These are phyloP conservation scores for Poa pratensis DNA, from an alignment of 176 grass and related monocot genomes.

Conservation along the genomic window DNA sequence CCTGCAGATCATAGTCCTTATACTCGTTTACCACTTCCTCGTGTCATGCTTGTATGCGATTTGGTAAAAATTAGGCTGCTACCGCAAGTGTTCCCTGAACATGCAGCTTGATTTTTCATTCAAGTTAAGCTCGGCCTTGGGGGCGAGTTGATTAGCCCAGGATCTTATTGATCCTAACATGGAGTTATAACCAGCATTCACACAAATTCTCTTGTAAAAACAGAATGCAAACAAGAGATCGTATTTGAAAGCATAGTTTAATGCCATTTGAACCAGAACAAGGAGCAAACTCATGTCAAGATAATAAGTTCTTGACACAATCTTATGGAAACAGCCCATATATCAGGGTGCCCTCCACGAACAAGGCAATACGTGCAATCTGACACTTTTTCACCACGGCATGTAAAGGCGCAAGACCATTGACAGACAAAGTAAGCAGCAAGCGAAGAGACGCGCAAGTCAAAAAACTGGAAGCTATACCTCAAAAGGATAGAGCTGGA, in stretches of 20 bases:
- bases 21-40: constrained; percentile 51
- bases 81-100: not conserved
- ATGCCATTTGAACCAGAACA: not conserved
- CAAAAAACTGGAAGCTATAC: constrained; percentile 20
- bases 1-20: constrained; percentile 56
- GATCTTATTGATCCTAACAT: not conserved
- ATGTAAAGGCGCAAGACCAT: not conserved
- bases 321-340: not conserved
- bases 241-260: not conserved
- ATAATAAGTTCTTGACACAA: not conserved
- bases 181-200: not conserved
- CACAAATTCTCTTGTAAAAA: not conserved
- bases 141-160: not conserved
- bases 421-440: not conserved
- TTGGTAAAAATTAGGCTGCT: constrained; percentile 14
- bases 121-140: not conserved
- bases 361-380: not conserved
- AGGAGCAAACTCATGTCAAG: not conserved
- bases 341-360: not conserved
- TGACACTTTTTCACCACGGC: not conserved
- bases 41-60: constrained; percentile 13
- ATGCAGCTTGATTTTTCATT: not conserved
- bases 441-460: not conserved
- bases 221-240: not conserved
- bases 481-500: constrained; percentile 24